Percentiles rank a stretch among this genome's conserved stretches.
These are phyloP conservation scores for Blastocystis sp. DNA, from an alignment of 352 stramenopile species.

Conservation along the genomic window DNA sequence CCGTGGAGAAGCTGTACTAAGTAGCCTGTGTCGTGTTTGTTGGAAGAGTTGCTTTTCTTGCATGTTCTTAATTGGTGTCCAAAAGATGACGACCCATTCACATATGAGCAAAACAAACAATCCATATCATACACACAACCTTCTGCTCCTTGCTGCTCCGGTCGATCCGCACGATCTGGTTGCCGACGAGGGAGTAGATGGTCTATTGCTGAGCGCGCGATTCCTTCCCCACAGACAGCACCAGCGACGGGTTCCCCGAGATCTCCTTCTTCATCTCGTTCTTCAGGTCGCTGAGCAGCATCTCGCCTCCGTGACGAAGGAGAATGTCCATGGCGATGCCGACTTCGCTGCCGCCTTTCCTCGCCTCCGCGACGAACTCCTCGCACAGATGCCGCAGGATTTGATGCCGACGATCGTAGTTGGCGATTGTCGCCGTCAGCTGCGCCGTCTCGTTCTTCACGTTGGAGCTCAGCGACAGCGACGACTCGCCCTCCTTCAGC, in stretches of 20 bases:
- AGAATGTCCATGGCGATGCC: constrained; percentile 3
- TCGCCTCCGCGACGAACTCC: constrained; percentile 1
- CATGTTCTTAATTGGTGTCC: background rate
- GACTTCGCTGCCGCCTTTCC: background rate
- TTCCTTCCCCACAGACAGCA: background rate
- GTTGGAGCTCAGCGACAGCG: background rate
- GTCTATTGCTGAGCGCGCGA: background rate
- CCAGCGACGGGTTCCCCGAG: background rate
- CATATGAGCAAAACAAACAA: background rate
- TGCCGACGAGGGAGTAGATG: constrained; percentile 22
- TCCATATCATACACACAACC: constrained; percentile 11
- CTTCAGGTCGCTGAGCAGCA: constrained; percentile 14
- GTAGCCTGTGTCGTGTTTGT: background rate
- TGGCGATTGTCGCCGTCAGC: background rate
- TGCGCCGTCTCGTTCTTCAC: background rate
- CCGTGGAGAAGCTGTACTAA: constrained; percentile 40
- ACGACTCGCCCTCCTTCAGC: constrained; percentile 21
- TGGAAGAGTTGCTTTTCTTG: background rate
- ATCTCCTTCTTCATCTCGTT: constrained; percentile 38
- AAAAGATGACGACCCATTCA: too few species aligned
- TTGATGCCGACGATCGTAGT: background rate
- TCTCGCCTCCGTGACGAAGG: background rate
- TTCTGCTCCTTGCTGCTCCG: background rate
- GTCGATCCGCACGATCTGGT: constrained; percentile 41
- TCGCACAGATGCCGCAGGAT: constrained; percentile 9